Percentiles rank a stretch among this genome's conserved stretches.
phyloP scores from a whole-genome alignment of 305 asterid genomes.

The Fraxinus albicans region DNA sequence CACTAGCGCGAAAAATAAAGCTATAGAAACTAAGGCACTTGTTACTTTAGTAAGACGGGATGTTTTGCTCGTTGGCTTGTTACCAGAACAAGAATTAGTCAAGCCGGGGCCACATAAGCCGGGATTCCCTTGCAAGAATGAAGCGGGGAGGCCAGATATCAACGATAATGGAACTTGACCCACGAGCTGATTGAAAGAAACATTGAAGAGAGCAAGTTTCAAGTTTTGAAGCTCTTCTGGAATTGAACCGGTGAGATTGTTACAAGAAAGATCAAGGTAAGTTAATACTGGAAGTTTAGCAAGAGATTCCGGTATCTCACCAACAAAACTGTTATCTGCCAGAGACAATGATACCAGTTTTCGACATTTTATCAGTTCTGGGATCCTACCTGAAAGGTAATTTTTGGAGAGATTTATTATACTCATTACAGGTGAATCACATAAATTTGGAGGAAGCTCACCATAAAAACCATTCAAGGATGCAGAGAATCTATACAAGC shows the following conservation, averaged over 20 bases:
- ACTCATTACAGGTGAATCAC: conserved; percentile 85
- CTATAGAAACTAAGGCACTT: conserved; percentile 42
- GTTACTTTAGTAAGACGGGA: conserved; percentile 47
- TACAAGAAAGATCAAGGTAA: conserved; percentile 73
- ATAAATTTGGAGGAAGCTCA: conserved; percentile 73
- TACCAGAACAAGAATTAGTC: conserved; percentile 48
- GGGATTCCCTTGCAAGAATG: conserved; percentile 75
- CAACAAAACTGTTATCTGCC: conserved; percentile 59
- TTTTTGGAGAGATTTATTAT: conserved; percentile 71
- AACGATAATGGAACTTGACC: conserved; percentile 64
- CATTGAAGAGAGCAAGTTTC: conserved; percentile 82
- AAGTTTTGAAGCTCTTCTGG: conserved; percentile 67
- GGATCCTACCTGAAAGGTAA: conserved; percentile 59
- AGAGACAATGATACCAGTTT: conserved; percentile 66
- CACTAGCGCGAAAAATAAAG: conserved; percentile 43
- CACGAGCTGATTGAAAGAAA: conserved; percentile 62
- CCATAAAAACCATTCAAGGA: conserved; percentile 63
- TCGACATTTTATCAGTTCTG: conserved; percentile 60
- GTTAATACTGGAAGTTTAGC: conserved; percentile 71
- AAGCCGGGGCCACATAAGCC: conserved; percentile 75
- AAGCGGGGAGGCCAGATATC: conserved; percentile 81
- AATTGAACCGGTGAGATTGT: conserved; percentile 70
- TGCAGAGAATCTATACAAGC: conserved; percentile 78
- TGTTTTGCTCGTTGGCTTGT: conserved; percentile 21
- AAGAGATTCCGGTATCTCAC: conserved; percentile 66